These are phyloP conservation scores for Aspergillus intermedius DNA, from an alignment of 2,329 filamentous ascomycete genomes.

Conservation along the genomic window DNA sequence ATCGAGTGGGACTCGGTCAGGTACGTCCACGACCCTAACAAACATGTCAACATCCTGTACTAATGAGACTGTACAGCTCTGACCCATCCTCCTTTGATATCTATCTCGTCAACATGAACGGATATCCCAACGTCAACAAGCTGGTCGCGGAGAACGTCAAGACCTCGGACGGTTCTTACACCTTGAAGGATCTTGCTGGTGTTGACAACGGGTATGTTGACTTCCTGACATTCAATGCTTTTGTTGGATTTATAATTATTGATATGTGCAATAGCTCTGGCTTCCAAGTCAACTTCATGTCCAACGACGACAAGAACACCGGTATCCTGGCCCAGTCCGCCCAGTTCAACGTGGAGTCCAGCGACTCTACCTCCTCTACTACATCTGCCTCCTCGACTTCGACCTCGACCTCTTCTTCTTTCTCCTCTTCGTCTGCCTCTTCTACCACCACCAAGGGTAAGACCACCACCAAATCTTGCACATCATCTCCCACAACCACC, in stretches of 20 bases:
- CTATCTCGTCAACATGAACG: constrained; percentile 36
- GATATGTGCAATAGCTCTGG: constrained; percentile 18
- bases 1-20: constrained; percentile 35
- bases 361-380: constrained; percentile 15
- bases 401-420: constrained; percentile 16
- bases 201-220: constrained; percentile 18
- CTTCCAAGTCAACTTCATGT: constrained; percentile 40
- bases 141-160: constrained; percentile 32
- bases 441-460: constrained; percentile 12
- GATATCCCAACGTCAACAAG: constrained; percentile 27
- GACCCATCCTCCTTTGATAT: constrained; percentile 38
- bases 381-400: constrained; percentile 19
- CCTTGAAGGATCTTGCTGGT: constrained; percentile 24
- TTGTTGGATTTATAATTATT: neutral
- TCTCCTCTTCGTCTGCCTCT: constrained; percentile 3
- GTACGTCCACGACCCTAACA: constrained; percentile 14
- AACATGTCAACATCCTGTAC: neutral
- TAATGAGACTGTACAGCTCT: constrained; percentile 20
- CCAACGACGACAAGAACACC: constrained; percentile 24
- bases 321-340: constrained; percentile 40
- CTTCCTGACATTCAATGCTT: neutral
- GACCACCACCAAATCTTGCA: constrained; percentile 9
- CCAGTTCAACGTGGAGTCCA: constrained; percentile 24
- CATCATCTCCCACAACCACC: neutral
- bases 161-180: constrained; percentile 29